Evolutionary conservation across 306 rosid genomes (phyloP), one percentile per base, ranked within the genome.

Genomic region (Datisca glomerata): DNA sequence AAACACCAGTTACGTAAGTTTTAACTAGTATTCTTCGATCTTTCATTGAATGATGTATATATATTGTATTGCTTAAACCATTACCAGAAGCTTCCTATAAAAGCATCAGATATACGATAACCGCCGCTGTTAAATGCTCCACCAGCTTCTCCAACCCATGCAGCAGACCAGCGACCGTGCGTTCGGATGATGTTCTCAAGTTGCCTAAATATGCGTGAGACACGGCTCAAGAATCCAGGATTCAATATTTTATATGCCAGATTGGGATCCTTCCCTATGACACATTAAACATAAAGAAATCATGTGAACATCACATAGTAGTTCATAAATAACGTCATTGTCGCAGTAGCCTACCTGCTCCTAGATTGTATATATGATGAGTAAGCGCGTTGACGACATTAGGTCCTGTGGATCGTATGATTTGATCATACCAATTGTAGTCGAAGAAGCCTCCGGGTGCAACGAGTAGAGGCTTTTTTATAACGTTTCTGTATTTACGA

Each of bases 71-170:
- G n/a, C n/a, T n/a, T n/a, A n/a, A n/a, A n/a, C n/a, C n/a, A 14
- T 81, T 81, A 86, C 96, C 96, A 86, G 56, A 86, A 86, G 75
- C 96, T 75, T 61, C 81, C 41, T 20, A 86, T 44, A 68, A 70
- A 81, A 49, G 84, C 63, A 67, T 76, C 52, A 18, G 96, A 86
- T 49, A 86, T 73, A 50, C 65, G 1, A 53, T 48, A 81, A 27
- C 84, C 75, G 0, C 96, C 96, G 21, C 96, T 82, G 50, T 73
- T 76, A 65, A 12, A 86, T 46, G 92, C 86, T 14, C 96, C 96
- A 32, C 96, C 96, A 12, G 96, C 66, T 81, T 86, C 96, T 45
- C 96, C 96, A 37, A 86, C 91, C 96, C 96, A 86, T 38, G 85
- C 75, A 41, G 64, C 65, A 52, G 81, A 49, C 96, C 96, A 78